Conservation (phyloP, 78 protist species). For the Dictyostelium purpureum region DNA sequence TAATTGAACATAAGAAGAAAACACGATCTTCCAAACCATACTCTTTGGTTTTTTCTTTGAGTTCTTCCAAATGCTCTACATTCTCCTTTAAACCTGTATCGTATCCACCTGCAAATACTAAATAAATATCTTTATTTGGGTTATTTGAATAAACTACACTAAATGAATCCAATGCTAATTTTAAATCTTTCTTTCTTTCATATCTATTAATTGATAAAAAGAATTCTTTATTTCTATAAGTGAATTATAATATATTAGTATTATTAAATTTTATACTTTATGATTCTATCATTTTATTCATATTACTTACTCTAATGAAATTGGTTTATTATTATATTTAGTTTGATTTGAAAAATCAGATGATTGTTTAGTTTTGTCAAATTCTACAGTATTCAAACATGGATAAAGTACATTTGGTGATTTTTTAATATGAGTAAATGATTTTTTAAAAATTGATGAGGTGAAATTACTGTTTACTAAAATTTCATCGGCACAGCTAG, state of each 20-base stretch:
- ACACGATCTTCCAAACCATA: conserved; percentile 43
- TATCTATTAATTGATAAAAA: conserved; percentile 96
- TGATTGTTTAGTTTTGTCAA: conserved; percentile 22
- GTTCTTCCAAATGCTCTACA: conserved; percentile 82
- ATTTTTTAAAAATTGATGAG: conserved; percentile 20
- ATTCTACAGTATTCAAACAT: conserved; percentile 66
- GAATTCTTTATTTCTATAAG: conserved; percentile 12
- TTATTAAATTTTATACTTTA: neutral
- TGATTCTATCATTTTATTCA: neutral
- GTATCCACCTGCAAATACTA: conserved; percentile 95
- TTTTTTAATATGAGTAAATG: conserved; percentile 69
- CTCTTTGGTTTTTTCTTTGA: conserved; percentile 23
- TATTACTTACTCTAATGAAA: neutral
- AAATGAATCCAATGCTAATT: conserved; percentile 93
- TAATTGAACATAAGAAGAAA: conserved; percentile 47
- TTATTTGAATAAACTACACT: neutral
- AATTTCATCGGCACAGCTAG: conserved; percentile 78
- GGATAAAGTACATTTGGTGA: conserved; percentile 87
- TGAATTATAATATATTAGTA: neutral
- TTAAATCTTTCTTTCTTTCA: conserved; percentile 96
- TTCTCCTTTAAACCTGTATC: conserved; percentile 94
- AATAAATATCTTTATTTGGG: neutral
- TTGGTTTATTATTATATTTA: neutral
- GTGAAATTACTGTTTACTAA: conserved; percentile 93
- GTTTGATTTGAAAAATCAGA: neutral